Evolutionary conservation across 495 filamentous ascomycete species (phyloP), one percentile per base, ranked within the genome.

Genomic region (Clohesyomyces aquaticus): DNA sequence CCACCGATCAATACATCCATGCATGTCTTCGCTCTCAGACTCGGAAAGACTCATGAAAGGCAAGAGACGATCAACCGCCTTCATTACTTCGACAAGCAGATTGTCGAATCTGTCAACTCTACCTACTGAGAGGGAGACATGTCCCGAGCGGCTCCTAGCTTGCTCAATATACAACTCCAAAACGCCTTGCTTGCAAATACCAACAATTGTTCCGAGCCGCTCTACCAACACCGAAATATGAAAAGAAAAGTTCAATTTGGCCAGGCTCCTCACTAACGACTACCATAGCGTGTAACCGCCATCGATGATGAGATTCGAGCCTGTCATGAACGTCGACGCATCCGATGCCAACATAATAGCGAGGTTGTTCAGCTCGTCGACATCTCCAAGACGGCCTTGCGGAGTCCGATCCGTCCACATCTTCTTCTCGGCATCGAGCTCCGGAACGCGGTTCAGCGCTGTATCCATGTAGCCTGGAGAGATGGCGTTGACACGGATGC

Each of bases 391-490:
- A 19, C 90, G 81, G 22, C 80, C 78, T 79, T 86, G 87, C 0
- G 91, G 91, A 26, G 89, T 93, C 45, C 87, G 74, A 10, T 80
- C 80, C 52, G 82, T 84, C 91, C 91, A 96, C 71, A 91, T 86
- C 74, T 83, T 83, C 80, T 91, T 91, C 76, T 91, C 83, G 42
- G 85, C 86, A 58, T 90, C 85, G 27, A 90, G 82, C 38, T 85
- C 86, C 45, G 86, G 86, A 4, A 89, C 86, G 41, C 86, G 84
- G 80, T 89, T 90, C 57, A 89, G 77, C 4, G 83, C 86, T 1
- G 88, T 91, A 76, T 91, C 88, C 87, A 91, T 91, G 74, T 91
- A 91, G 29, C 88, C 88, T 25, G 88, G 88, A 16, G 85, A 88
- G 72, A 91, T 91, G 65, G 81, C 84, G 79, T 91, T 91, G 65